These are phyloP conservation scores for Aspergillus hancockii DNA, from an alignment of 495 filamentous ascomycete species.

Conservation along the genomic window DNA sequence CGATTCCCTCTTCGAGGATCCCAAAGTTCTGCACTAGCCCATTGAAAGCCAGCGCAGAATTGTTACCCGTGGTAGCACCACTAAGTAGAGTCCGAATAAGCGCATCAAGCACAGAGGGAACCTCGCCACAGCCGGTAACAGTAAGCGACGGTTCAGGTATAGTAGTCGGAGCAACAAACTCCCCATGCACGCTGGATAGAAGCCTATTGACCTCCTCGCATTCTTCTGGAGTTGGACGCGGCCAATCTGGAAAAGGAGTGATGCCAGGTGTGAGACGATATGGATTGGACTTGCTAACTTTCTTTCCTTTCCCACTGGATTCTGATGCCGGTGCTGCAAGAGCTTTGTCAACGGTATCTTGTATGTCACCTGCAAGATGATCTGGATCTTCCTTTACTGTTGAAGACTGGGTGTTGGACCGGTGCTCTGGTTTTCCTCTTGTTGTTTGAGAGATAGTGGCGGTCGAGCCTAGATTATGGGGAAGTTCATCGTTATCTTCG, in stretches of 20 bases:
- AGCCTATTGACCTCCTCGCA: constrained; percentile 75
- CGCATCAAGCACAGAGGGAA: constrained; percentile 88
- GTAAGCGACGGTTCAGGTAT: constrained; percentile 77
- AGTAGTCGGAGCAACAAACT: constrained; percentile 61
- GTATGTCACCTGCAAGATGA: constrained; percentile 17
- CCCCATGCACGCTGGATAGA: constrained; percentile 66
- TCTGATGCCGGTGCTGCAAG: constrained; percentile 1
- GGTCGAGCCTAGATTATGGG: constrained; percentile 42
- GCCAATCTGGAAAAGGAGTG: constrained; percentile 69
- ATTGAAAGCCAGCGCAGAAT: constrained; percentile 68
- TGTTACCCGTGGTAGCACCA: constrained; percentile 67
- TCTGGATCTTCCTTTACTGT: constrained; percentile 14
- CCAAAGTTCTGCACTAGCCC: constrained; percentile 74
- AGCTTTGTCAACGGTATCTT: constrained; percentile 26
- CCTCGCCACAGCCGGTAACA: constrained; percentile 88
- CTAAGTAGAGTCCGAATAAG: constrained; percentile 80
- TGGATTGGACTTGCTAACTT: constrained; percentile 23
- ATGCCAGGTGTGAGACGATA: constrained; percentile 47
- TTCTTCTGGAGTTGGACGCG: constrained; percentile 67
- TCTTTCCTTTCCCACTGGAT: constrained; percentile 19
- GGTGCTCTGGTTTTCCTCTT: not conserved
- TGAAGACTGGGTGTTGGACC: constrained; percentile 12
- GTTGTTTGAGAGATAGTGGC: not conserved
- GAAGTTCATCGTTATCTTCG: constrained; percentile 35
- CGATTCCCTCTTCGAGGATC: constrained; percentile 56